phyloP scores from a whole-genome alignment of 768 basidiomycete species.

The Trametes cinnabarina region DNA sequence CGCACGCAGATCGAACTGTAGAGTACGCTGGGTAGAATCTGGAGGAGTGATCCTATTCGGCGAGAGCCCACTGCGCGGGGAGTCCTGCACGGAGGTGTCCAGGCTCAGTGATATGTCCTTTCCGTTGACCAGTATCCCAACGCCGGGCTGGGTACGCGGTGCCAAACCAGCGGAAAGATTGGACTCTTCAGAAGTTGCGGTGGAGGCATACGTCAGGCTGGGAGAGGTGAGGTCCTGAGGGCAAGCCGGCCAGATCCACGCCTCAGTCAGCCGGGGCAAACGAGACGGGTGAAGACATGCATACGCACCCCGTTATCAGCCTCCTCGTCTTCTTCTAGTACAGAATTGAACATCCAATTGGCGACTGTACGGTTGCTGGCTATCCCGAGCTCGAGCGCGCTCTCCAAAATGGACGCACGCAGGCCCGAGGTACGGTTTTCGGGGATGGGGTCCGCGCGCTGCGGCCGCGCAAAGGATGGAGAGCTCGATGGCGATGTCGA shows the following conservation, averaged over 20 bases:
- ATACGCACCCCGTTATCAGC: constrained; percentile 35
- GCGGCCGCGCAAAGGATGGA: constrained; percentile 13
- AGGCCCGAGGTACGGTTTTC: constrained; percentile 52
- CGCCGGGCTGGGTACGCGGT: constrained; percentile 22
- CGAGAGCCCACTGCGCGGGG: constrained; percentile 1
- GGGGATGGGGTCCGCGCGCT: constrained; percentile 7
- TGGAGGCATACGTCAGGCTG: constrained; percentile 40
- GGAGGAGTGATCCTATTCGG: not conserved
- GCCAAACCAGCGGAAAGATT: constrained; percentile 28
- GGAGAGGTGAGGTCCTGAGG: constrained; percentile 30
- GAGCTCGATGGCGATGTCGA: constrained; percentile 10
- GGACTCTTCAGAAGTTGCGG: constrained; percentile 44
- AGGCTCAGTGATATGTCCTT: constrained; percentile 10
- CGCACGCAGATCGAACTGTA: constrained; percentile 34
- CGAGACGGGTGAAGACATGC: too few species aligned
- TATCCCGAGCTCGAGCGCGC: constrained; percentile 66
- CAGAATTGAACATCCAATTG: constrained; percentile 70
- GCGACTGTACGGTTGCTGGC: constrained; percentile 57
- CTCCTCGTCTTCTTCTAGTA: constrained; percentile 57
- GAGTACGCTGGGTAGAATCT: constrained; percentile 18
- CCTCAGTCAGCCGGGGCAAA: too few species aligned
- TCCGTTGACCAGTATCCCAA: constrained; percentile 16
- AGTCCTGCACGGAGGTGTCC: constrained; percentile 7
- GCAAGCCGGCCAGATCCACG: not conserved
- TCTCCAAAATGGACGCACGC: constrained; percentile 73